Percentiles rank a stretch among this genome's conserved stretches.
Evolutionary conservation across 2,329 filamentous ascomycete genomes (phyloP).

Genomic region (Colletotrichum sp.): DNA sequence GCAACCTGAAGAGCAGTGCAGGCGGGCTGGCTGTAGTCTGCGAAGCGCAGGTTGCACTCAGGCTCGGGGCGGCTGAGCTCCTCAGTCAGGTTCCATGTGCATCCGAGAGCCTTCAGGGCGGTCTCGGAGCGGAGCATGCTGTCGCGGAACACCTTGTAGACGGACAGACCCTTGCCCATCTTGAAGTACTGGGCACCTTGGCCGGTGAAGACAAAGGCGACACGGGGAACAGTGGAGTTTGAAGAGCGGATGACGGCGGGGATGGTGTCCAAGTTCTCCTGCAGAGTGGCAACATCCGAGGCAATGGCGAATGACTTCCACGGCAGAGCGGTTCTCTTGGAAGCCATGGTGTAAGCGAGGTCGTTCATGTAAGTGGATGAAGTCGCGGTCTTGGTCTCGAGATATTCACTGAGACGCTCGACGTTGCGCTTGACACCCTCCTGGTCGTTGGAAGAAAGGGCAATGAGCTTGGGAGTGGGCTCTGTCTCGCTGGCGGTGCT

Average conservation of each 20-base stretch:
- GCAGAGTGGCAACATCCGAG: conserved; percentile 31
- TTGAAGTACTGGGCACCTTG: conserved; percentile 47
- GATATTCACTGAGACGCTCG: conserved; percentile 38
- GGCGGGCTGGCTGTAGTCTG: conserved; percentile 39
- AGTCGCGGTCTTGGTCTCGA: conserved; percentile 41
- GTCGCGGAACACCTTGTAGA: conserved; percentile 45
- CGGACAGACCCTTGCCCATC: conserved; percentile 46
- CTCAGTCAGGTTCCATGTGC: conserved; percentile 26
- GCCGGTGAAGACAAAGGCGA: conserved; percentile 48
- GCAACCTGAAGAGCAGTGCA: conserved; percentile 49
- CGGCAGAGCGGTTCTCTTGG: conserved; percentile 47
- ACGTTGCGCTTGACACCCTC: conserved; percentile 38
- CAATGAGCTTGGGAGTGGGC: conserved; percentile 39
- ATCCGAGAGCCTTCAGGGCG: conserved; percentile 23
- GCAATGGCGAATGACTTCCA: conserved; percentile 47
- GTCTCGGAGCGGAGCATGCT: conserved; percentile 24
- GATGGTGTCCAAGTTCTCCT: conserved; percentile 26
- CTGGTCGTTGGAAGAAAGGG: conserved; percentile 43
- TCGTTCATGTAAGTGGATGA: conserved; percentile 37
- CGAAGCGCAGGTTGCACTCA: conserved; percentile 26
- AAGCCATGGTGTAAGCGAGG: conserved; percentile 50
- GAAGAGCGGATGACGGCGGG: conserved; percentile 26
- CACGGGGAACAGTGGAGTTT: conserved; percentile 28
- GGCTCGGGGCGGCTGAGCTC: conserved; percentile 25
- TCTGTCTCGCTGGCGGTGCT: background rate